Evolutionary conservation across 345 rosid species (phyloP).

Genomic region (Lepidium africanum): DNA sequence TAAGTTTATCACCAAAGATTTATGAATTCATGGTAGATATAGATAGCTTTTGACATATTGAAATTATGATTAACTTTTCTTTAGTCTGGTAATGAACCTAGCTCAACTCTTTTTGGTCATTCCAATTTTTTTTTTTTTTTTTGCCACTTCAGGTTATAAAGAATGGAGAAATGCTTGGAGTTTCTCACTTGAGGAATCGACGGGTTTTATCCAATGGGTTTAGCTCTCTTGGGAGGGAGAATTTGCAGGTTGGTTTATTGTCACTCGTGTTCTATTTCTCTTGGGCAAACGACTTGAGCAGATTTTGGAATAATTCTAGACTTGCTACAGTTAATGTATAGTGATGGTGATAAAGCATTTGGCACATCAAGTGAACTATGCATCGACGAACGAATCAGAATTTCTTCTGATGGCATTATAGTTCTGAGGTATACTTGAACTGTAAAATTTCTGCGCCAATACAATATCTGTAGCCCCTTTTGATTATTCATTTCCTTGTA

Average conservation of each 20-base stretch:
- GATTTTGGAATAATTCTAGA: conserved; percentile 10
- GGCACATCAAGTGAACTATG: conserved; percentile 94
- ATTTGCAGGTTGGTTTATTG: conserved; percentile 58
- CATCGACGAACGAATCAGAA: conserved; percentile 81
- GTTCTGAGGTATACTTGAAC: conserved; percentile 60
- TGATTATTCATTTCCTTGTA: conserved; percentile 7
- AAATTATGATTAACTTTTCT: not conserved
- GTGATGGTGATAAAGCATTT: conserved; percentile 95
- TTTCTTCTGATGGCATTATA: conserved; percentile 91
- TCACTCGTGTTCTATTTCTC: not conserved
- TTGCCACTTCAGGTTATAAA: conserved; percentile 70
- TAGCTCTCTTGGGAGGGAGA: conserved; percentile 86
- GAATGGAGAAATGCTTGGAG: conserved; percentile 99
- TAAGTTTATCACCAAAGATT: conserved; percentile 33
- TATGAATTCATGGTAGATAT: not conserved
- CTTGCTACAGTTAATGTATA: conserved; percentile 84
- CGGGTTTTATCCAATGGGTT: conserved; percentile 94
- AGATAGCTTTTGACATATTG: not conserved
- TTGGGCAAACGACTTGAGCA: conserved; percentile 9
- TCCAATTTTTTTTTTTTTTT: not conserved
- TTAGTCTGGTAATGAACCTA: not conserved
- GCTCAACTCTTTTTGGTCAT: not conserved
- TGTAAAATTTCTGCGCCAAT: not conserved
- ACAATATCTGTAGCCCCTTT: not conserved
- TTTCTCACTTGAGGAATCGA: conserved; percentile 92